Conservation (phyloP, 192 early-diverging fungal species). For the Backusella tuberculispora region DNA sequence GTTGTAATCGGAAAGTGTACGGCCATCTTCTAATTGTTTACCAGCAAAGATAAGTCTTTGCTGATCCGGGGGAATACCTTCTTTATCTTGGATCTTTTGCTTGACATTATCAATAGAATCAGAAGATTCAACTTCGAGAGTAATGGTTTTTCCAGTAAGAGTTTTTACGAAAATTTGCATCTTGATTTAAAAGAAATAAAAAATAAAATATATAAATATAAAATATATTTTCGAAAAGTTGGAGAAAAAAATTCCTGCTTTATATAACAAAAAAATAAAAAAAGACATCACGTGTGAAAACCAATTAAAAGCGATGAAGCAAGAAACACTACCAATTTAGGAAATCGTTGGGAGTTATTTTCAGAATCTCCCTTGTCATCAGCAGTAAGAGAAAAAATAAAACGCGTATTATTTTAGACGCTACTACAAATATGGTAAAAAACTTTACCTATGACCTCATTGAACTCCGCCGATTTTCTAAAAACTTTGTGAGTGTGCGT, state of each 20-base stretch:
- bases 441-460: slow-evolving; percentile 14
- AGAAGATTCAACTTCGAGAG: slow-evolving; percentile 61
- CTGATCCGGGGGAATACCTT: slow-evolving; percentile 70
- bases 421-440: slow-evolving; percentile 14
- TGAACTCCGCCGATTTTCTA: not conserved
- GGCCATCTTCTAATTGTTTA: slow-evolving; percentile 52
- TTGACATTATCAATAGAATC: slow-evolving; percentile 3
- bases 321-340: not conserved
- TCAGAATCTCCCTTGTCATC: not conserved
- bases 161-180: slow-evolving; percentile 74
- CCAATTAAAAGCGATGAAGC: not conserved
- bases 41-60: slow-evolving; percentile 67
- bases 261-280: not conserved
- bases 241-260: not conserved
- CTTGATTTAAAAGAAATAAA: not conserved
- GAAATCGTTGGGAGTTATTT: not conserved
- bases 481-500: not conserved
- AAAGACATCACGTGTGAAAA: not conserved
- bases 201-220: not conserved
- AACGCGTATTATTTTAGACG: slow-evolving; percentile 7
- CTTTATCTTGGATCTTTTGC: slow-evolving; percentile 10
- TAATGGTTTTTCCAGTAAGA: slow-evolving; percentile 68
- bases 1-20: slow-evolving; percentile 69
- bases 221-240: not conserved
- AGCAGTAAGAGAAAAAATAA: not conserved